Evolutionary conservation across 208 protist genomes (phyloP), one percentile per base, ranked within the genome.

Genomic region (Wallacemonas sp.): DNA sequence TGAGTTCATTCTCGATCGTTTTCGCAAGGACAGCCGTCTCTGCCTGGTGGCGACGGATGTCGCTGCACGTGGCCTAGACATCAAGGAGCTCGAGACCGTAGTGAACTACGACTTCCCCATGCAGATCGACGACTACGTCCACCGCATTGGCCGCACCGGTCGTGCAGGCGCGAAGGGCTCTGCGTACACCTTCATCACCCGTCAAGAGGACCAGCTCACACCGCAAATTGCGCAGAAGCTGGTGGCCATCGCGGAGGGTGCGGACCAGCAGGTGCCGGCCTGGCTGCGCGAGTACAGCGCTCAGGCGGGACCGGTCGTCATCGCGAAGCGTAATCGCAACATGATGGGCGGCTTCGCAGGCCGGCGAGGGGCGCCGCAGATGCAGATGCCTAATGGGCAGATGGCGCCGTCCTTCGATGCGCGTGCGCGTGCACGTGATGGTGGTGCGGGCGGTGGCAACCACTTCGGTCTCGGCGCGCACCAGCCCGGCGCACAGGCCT

Each of bases 41-140:
- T 89, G 83, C 45, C 63, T 98, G 5, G 86, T 98, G 1, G 95
- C 96, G 12, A 98, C 97, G 19, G 95, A 98, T 68, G 96, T 98
- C 1, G 97, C 97, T 1, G 85, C 91, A 1, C 88, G 97, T 34
- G 97, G 97, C 1, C 84, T 99, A 2, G 99, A 99, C 73, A 99
- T 99, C 69, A 97, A 97, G 44, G 87, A 99, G 70, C 91, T 99
- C 32, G 92, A 97, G 79, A 96, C 98, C 50, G 98, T 99, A 24
- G 97, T 99, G 61, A 99, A 99, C 81, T 99, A 98, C 75, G 98
- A 99, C 77, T 99, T 99, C 86, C 98, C 98, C 8, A 98, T 98
- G 74, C 97, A 99, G 75, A 98, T 99, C 57, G 98, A 99, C 73
- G 92, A 98, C 68, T 99, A 99, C 76, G 84, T 99, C 15, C 98